Percentiles rank a stretch among this genome's conserved stretches.
Evolutionary conservation across 2,329 filamentous ascomycete species (phyloP).

Genomic region (Ceratocystis cubensis): DNA sequence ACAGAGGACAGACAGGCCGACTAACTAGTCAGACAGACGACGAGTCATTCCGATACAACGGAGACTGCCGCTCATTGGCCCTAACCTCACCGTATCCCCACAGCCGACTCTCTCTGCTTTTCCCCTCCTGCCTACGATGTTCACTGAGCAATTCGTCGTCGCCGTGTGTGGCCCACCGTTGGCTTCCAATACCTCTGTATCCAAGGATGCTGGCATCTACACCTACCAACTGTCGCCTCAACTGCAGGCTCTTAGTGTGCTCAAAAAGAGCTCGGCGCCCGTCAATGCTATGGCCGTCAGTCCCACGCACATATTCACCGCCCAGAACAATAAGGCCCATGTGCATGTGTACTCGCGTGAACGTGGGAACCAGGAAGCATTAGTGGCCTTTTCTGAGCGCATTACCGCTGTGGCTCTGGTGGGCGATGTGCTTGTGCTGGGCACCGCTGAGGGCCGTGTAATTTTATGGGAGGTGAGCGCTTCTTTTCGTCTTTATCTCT

Average conservation of each 20-base stretch:
- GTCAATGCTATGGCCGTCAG: slow-evolving; percentile 69
- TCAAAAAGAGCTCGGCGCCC: slow-evolving; percentile 85
- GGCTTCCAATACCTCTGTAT: slow-evolving; percentile 48
- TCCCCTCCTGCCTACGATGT: slow-evolving; percentile 32
- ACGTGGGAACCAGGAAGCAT: slow-evolving; percentile 75
- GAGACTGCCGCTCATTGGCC: slow-evolving; percentile 2
- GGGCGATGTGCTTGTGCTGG: slow-evolving; percentile 61
- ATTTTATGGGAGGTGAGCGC: slow-evolving; percentile 78
- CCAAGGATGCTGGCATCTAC: slow-evolving; percentile 79
- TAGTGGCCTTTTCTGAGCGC: slow-evolving; percentile 75
- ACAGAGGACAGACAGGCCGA: not conserved
- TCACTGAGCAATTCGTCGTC: slow-evolving; percentile 48
- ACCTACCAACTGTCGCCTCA: slow-evolving; percentile 69
- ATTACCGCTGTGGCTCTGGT: slow-evolving; percentile 67
- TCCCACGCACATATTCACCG: slow-evolving; percentile 75
- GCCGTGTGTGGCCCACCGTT: slow-evolving; percentile 45
- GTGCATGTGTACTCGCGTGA: slow-evolving; percentile 82
- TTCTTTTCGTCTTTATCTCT: slow-evolving; percentile 19
- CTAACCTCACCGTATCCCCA: not conserved
- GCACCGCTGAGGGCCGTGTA: slow-evolving; percentile 72
- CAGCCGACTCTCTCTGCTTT: too few species aligned
- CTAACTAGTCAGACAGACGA: too few species aligned
- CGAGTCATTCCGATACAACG: not conserved
- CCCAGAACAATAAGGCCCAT: slow-evolving; percentile 81
- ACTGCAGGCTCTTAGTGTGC: slow-evolving; percentile 58